Evolutionary conservation across 208 protist genomes (phyloP), one percentile per base, ranked within the genome.

Genomic region (Endotrypanum monterogeii): DNA sequence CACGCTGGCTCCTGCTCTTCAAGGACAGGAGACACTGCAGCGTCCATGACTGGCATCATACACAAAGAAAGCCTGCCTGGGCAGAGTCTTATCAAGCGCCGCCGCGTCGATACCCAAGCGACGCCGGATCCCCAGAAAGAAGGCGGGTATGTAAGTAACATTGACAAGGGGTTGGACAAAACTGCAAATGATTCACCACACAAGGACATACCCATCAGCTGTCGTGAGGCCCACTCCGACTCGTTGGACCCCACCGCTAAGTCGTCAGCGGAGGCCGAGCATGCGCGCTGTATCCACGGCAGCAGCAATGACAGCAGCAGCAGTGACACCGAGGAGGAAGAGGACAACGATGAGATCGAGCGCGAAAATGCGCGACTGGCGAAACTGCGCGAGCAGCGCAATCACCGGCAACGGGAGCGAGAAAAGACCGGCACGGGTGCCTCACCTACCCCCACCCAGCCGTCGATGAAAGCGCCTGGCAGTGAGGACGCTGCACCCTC

Each of bases 11-110:
- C 58, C 23, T 41, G 20, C 11, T n/a, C 5, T 6, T 61, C 9
- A 32, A 30, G 5, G 58, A 6, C 58, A 44, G 35, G 58, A 4
- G 20, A 14, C 18, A 16, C 20, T 1, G 18, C 3, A 18, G 20
- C 41, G 62, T 41, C 18, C 62, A 83, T 83, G 79, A 32, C 77
- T 20, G 78, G 76, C 16, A 84, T 87, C 37, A 69, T 61, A n/a
- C 88, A 93, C 82, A 93, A 93, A 76, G 88, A 93, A 65, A 87
- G 83, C 63, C 80, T 90, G 23, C 85, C 83, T 16, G 83, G 69
- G 12, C 85, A 93, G 50, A 70, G 80, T 23, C 67, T 76, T 63
- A 87, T 93, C 50, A 93, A 93, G 61, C 88, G 88, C 28, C 85
- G 85, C 28, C 88, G 88, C 32, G 63, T 84, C 39, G 67, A 83